Base-by-base conservation (phyloP, 75 land plant species). In the Pinus taeda region DNA sequence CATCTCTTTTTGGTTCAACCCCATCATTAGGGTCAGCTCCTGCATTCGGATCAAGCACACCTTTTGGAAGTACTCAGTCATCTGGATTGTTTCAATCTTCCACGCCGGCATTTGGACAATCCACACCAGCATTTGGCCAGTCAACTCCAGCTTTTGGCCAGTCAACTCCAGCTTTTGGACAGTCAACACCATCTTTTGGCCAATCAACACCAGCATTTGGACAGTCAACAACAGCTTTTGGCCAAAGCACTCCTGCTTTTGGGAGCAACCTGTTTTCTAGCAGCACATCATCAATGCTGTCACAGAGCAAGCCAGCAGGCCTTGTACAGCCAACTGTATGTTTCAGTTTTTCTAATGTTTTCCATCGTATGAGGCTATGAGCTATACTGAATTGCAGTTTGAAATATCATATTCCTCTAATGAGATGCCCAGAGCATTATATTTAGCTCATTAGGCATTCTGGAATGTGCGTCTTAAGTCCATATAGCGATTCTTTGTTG, bases 1-100 rank as follows among this genome's bases (percentile, higher is more conserved):
- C 84, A 11, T 83, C 90, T 6, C 30, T 79, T 11, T 92, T 93
- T 84, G 83, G 88, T 59, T 75, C 86, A 15, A 62, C 92, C 26
- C 39, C 89, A 61, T 75, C 85, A 59, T 75, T 75, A 29, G 89
- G 81, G 15, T 75, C 90, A 49, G 58, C 76, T 55, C 59, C 91
- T 15, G 36, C 91, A 55, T 92, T 94, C 86, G 88, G 88, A 24
- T 60, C 87, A 18, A 83, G 86, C 57, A 77, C 90, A 26, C 76
- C 73, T 33, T 89, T 93, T 69, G 85, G 89, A n/a, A 87, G 77
- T 75, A 88, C 86, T 22, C 96, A 92, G 60, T 78, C 92, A 36
- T 81, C 92, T 36, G 83, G 90, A 8, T 70, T 88, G 63, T 93
- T 93, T 74, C 80, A 82, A 65, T 85, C 95, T 15, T 26, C 92